phyloP scores from a whole-genome alignment of 257 asterid genomes.

The Schizonepeta tenuifolia region DNA sequence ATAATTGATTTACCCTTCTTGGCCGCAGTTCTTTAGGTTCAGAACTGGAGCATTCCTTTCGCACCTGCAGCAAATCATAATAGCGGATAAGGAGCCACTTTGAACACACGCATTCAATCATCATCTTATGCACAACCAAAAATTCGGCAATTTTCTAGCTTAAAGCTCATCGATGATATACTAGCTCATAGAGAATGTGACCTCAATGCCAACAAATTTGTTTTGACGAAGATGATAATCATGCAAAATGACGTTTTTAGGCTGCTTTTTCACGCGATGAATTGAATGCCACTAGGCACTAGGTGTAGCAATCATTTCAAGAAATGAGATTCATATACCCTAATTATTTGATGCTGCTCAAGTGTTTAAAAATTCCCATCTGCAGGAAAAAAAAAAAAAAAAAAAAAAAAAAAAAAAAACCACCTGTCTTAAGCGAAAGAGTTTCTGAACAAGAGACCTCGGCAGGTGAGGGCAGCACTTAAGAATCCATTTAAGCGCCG shows the following conservation, averaged over 20 bases:
- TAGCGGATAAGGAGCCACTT: slow-evolving; percentile 1
- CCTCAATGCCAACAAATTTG: neutral
- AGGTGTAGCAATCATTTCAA: neutral
- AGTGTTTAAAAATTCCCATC: neutral
- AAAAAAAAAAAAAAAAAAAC: slow-evolving; percentile 2
- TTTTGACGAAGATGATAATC: slow-evolving; percentile 3
- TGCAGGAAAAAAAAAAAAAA: neutral
- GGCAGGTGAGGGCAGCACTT: slow-evolving; percentile 90
- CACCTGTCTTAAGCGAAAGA: slow-evolving; percentile 92
- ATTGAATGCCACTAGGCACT: neutral
- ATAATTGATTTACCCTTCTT: slow-evolving; percentile 54
- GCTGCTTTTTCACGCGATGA: neutral
- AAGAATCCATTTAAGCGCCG: slow-evolving; percentile 82
- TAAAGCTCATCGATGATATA: neutral
- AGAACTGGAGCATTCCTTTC: slow-evolving; percentile 52
- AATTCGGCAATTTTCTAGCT: slow-evolving; percentile 1
- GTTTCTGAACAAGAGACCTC: slow-evolving; percentile 83
- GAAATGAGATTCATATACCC: neutral
- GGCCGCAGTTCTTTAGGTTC: slow-evolving; percentile 48
- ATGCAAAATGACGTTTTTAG: neutral
- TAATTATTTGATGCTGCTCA: neutral
- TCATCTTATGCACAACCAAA: slow-evolving; percentile 6
- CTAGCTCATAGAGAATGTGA: neutral
- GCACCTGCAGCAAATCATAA: slow-evolving; percentile 52
- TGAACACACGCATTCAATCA: neutral